Evolutionary conservation across 2,329 filamentous ascomycete genomes (phyloP), one percentile per base, ranked within the genome.

Genomic region (Pyricularia pennisetigena): DNA sequence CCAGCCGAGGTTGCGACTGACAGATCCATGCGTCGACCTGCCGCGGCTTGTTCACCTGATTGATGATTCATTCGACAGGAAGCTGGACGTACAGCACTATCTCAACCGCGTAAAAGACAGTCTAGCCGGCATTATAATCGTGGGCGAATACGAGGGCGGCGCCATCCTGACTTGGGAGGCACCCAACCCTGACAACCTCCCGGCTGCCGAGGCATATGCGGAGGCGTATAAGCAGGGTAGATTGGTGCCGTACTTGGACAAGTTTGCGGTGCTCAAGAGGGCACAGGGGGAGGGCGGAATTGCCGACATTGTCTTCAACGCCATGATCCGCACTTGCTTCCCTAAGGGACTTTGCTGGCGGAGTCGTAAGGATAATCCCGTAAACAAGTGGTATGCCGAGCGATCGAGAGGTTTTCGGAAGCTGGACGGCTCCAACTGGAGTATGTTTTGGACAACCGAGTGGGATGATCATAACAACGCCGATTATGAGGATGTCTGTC

Each of bases 321-420:
- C 93, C 41, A 97, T 99, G 91, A 92, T 97, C 5, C 86, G 91
- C 30, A 88, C 90, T 24, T 97, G 94, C 73, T 96, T 98, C 72
- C 94, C 94, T 0, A 79, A 87, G 2, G 95, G 95, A 0, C 91
- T 98, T 1, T 96, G 94, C 75, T 99, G 95, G 95, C 85, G 94
- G 68, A 96, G 92, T 76, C 84, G 95, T 67, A 90, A 90, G 74
- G 88, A 94, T 75, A 98, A 99, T 75, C 94, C 94, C 0, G 95
- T 99, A 4, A 99, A 99, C 76, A 97, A 97, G 76, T 99, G 95
- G 95, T 99, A 99, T 77, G 97, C 98, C 79, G 95, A 99, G 79
- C 85, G 95, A 65, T 92, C 92, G 2, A 82, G 86, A 65, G 95
- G 95, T 0, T 94, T 89, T 2, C 91, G 89, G 84, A 95, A 96